phyloP scores from a whole-genome alignment of 768 basidiomycete genomes.

The Cystofilobasidium capitatum region DNA sequence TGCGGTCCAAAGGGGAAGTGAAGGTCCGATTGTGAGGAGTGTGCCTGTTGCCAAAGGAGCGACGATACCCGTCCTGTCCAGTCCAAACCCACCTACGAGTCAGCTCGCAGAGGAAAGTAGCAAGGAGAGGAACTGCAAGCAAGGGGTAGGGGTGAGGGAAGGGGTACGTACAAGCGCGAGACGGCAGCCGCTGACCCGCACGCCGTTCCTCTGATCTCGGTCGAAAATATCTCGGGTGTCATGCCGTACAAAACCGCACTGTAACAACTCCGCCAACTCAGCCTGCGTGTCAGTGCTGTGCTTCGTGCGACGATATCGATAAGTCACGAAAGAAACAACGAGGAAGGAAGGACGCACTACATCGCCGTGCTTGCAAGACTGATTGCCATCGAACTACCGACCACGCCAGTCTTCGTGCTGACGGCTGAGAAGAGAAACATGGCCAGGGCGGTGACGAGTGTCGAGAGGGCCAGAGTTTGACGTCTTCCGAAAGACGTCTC shows the following conservation, averaged over 20 bases:
- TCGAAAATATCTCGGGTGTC: slow-evolving; percentile 80
- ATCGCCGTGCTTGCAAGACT: slow-evolving; percentile 63
- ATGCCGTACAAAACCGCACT: slow-evolving; percentile 43
- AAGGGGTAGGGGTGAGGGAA: slow-evolving; percentile 14
- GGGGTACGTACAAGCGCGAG: slow-evolving; percentile 59
- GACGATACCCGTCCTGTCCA: slow-evolving; percentile 70
- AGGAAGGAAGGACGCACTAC: slow-evolving; percentile 25
- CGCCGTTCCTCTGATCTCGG: slow-evolving; percentile 76
- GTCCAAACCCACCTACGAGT: too few species aligned
- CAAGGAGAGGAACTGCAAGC: neutral
- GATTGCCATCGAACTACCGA: slow-evolving; percentile 63
- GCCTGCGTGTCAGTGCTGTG: slow-evolving; percentile 50
- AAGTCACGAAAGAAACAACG: slow-evolving; percentile 45
- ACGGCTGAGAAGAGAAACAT: slow-evolving; percentile 61
- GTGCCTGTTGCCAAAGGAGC: slow-evolving; percentile 69
- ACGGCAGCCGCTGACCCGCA: slow-evolving; percentile 79
- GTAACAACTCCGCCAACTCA: neutral
- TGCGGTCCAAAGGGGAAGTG: slow-evolving; percentile 69
- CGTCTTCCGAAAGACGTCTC: slow-evolving; percentile 55
- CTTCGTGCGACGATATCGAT: slow-evolving; percentile 86
- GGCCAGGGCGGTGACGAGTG: slow-evolving; percentile 54
- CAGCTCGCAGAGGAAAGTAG: too few species aligned
- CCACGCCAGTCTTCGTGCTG: slow-evolving; percentile 50
- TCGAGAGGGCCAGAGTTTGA: slow-evolving; percentile 51
- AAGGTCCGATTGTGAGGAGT: slow-evolving; percentile 56